These are phyloP conservation scores for Lachancea fermentati DNA, from an alignment of 805 yeast genomes.

Conservation along the genomic window DNA sequence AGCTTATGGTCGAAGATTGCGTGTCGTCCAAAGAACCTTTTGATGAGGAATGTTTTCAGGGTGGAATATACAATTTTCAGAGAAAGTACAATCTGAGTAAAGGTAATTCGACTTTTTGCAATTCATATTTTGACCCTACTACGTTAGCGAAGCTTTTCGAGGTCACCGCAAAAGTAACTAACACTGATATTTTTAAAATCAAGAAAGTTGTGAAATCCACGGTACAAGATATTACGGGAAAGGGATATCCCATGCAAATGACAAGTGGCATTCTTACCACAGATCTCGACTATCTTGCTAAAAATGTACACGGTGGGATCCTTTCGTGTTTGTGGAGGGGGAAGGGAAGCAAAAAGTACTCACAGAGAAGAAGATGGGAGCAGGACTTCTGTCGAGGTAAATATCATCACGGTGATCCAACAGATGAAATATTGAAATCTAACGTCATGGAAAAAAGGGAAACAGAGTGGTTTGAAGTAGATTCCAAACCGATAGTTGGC, in stretches of 20 bases:
- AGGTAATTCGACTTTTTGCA: slow-evolving; percentile 11
- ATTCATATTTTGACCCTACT: slow-evolving; percentile 49
- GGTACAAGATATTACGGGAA: slow-evolving; percentile 57
- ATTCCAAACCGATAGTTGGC: not conserved
- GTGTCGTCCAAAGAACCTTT: slow-evolving; percentile 77
- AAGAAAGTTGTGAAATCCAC: slow-evolving; percentile 67
- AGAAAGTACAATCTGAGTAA: slow-evolving; percentile 53
- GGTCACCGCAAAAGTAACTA: slow-evolving; percentile 41
- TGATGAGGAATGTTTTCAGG: slow-evolving; percentile 62
- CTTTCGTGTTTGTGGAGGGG: slow-evolving; percentile 44
- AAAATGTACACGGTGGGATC: slow-evolving; percentile 31
- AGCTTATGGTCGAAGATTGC: slow-evolving; percentile 55
- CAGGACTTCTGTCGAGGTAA: slow-evolving; percentile 15
- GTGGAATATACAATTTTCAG: slow-evolving; percentile 72
- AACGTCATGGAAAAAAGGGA: slow-evolving; percentile 10
- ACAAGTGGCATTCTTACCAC: slow-evolving; percentile 37
- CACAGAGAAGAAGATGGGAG: slow-evolving; percentile 3
- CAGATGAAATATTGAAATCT: slow-evolving; percentile 10
- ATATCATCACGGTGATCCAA: slow-evolving; percentile 23
- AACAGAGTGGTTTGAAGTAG: not conserved
- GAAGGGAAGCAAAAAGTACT: slow-evolving; percentile 38
- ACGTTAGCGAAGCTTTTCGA: slow-evolving; percentile 47
- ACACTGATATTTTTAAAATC: slow-evolving; percentile 43
- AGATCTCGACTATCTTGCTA: slow-evolving; percentile 32
- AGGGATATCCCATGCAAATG: slow-evolving; percentile 31